These are phyloP conservation scores for Dinochytrium kinnereticum DNA, from an alignment of 371 early-diverging fungal genomes.

Conservation along the genomic window DNA sequence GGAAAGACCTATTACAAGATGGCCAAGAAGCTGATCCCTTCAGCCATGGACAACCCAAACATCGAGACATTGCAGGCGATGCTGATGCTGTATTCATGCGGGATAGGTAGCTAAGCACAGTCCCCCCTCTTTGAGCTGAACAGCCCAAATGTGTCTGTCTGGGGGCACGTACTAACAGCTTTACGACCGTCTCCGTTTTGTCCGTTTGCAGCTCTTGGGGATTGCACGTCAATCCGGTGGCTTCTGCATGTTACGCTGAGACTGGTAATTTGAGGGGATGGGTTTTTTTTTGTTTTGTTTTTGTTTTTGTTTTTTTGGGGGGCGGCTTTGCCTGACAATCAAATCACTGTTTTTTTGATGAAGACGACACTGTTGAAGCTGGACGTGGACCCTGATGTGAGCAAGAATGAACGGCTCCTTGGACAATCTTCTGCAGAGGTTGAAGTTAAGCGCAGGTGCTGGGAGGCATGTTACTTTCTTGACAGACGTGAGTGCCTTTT, in stretches of 20 bases:
- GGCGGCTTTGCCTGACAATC: neutral
- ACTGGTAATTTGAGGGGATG: neutral
- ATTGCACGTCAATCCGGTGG: neutral
- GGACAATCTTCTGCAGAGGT: neutral
- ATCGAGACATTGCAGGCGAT: neutral
- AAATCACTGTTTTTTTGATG: neutral
- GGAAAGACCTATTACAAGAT: slow-evolving; percentile 13
- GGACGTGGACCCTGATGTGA: neutral
- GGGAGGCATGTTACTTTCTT: slow-evolving; percentile 12
- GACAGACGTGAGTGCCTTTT: neutral
- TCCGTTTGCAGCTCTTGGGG: slow-evolving; percentile 2
- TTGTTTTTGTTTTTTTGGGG: neutral
- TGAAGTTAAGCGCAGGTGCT: neutral
- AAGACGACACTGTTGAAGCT: slow-evolving; percentile 4
- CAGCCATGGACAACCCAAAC: neutral
- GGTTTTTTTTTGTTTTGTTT: neutral
- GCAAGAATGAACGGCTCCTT: neutral
- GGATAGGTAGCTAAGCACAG: slow-evolving; percentile 8
- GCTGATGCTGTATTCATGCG: neutral
- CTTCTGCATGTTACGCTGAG: neutral
- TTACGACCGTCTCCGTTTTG: too few species aligned
- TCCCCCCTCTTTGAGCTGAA: too few species aligned
- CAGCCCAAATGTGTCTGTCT: too few species aligned
- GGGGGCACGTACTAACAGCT: too few species aligned
- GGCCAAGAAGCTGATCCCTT: neutral